phyloP scores from a whole-genome alignment of 306 rosid genomes.

The Vigna angularis region DNA sequence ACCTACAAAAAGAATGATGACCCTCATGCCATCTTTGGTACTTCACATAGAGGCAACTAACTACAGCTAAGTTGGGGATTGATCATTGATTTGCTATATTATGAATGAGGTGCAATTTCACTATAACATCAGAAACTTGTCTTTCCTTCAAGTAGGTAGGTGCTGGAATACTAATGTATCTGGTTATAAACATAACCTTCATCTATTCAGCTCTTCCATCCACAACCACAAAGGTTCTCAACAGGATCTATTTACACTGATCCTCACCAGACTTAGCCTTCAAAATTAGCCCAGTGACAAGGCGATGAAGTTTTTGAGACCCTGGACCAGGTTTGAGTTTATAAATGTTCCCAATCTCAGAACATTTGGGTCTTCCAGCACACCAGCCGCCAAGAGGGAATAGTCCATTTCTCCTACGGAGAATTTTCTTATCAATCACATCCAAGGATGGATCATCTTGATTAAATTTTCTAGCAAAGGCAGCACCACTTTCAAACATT shows the following conservation, averaged over 20 bases:
- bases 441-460: slow-evolving; percentile 68
- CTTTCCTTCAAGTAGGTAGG: slow-evolving; percentile 5
- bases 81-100: slow-evolving; percentile 20
- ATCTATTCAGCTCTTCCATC: slow-evolving; percentile 29
- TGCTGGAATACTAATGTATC: slow-evolving; percentile 28
- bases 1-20: slow-evolving; percentile 47
- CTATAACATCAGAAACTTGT: slow-evolving; percentile 23
- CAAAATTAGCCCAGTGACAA: slow-evolving; percentile 47
- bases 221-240: slow-evolving; percentile 44
- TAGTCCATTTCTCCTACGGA: slow-evolving; percentile 53
- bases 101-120: slow-evolving; percentile 41
- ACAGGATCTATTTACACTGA: slow-evolving; percentile 72
- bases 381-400: slow-evolving; percentile 96
- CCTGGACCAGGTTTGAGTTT: slow-evolving; percentile 83
- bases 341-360: slow-evolving; percentile 69
- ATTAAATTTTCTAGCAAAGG: slow-evolving; percentile 82
- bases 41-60: slow-evolving; percentile 37
- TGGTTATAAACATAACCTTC: slow-evolving; percentile 29
- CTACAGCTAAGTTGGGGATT: slow-evolving; percentile 22
- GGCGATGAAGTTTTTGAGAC: slow-evolving; percentile 64
- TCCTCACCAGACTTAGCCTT: slow-evolving; percentile 57
- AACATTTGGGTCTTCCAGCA: slow-evolving; percentile 72
- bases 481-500: slow-evolving; percentile 80
- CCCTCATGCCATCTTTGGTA: slow-evolving; percentile 37
- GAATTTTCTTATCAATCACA: slow-evolving; percentile 64